phyloP scores from a whole-genome alignment of 2,329 filamentous ascomycete genomes.

The Macrophomina pseudophaseolina region DNA sequence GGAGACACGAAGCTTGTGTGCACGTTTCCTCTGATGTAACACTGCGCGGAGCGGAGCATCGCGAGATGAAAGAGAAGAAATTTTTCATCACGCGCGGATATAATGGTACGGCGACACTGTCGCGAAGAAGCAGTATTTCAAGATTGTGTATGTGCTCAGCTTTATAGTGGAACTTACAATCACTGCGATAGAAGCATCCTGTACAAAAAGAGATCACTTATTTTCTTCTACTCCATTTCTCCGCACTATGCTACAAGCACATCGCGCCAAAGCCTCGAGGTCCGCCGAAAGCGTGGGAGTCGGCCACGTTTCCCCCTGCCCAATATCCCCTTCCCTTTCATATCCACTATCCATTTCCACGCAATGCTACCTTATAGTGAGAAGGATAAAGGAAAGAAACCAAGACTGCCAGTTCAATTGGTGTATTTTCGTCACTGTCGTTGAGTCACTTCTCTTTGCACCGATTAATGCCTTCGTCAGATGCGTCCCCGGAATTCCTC shows the following conservation, averaged over 20 bases:
- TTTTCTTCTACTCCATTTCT: background rate
- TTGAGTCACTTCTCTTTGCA: background rate
- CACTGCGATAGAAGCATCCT: background rate
- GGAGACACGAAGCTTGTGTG: background rate
- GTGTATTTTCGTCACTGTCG: conserved; percentile 11
- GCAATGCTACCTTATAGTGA: conserved; percentile 21
- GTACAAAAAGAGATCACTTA: background rate
- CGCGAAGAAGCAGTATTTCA: too few relatives aligned
- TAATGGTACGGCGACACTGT: too few relatives aligned
- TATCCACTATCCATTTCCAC: conserved; percentile 20
- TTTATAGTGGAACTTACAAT: background rate
- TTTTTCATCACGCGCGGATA: background rate
- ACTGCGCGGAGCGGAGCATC: background rate
- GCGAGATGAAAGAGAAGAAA: background rate
- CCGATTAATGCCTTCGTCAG: conserved; percentile 13
- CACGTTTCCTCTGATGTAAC: conserved; percentile 4
- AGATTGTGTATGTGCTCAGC: too few relatives aligned
- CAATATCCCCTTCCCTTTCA: conserved; percentile 5
- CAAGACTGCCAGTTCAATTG: background rate
- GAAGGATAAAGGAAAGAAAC: background rate
- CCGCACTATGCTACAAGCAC: conserved; percentile 14
- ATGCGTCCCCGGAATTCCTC: conserved; percentile 6
- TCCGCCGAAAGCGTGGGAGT: background rate
- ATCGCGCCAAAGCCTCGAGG: conserved; percentile 16
- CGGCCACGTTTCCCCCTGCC: background rate